Percentiles rank a stretch among this genome's conserved stretches.
phyloP scores from a whole-genome alignment of 495 filamentous ascomycete genomes.

The Staphylotrichum tortipilum region DNA sequence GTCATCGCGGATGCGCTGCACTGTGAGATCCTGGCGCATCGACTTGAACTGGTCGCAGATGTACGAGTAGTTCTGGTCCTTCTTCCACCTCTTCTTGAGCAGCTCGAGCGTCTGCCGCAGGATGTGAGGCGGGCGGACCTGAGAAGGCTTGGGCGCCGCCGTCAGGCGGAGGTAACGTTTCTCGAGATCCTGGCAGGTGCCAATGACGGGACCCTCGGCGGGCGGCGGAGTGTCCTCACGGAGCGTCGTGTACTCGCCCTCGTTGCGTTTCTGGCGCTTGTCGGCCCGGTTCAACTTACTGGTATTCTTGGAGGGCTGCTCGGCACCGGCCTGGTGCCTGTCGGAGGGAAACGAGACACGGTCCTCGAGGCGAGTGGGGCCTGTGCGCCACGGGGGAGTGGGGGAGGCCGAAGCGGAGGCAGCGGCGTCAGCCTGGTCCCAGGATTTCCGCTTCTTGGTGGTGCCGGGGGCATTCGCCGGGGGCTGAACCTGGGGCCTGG shows the following conservation, averaged over 20 bases:
- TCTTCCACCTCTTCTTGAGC: conserved; percentile 88
- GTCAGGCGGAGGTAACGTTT: conserved; percentile 94
- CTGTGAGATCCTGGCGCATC: conserved; percentile 92
- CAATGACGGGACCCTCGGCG: conserved; percentile 70
- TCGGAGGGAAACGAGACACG: conserved; percentile 57
- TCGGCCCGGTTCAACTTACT: conserved; percentile 89
- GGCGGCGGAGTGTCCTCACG: conserved; percentile 53
- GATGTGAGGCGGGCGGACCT: conserved; percentile 76
- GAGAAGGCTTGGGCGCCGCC: conserved; percentile 71
- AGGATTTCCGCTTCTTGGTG: conserved; percentile 80
- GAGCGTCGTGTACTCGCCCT: conserved; percentile 54
- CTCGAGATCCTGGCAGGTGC: conserved; percentile 74
- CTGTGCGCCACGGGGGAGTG: conserved; percentile 64
- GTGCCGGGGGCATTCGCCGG: neutral
- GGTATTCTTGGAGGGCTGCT: conserved; percentile 37
- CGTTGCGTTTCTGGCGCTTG: conserved; percentile 81
- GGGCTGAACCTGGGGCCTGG: neutral
- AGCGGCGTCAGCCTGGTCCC: conserved; percentile 36
- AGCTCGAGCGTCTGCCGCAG: conserved; percentile 77
- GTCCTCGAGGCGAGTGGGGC: conserved; percentile 61
- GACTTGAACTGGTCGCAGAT: conserved; percentile 99
- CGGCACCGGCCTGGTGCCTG: conserved; percentile 47
- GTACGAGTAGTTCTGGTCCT: conserved; percentile 89
- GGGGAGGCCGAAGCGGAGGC: neutral
- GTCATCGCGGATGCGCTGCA: conserved; percentile 91